Conservation (phyloP, 2,329 filamentous ascomycete genomes). For the Paraconiothyrium brasiliense region DNA sequence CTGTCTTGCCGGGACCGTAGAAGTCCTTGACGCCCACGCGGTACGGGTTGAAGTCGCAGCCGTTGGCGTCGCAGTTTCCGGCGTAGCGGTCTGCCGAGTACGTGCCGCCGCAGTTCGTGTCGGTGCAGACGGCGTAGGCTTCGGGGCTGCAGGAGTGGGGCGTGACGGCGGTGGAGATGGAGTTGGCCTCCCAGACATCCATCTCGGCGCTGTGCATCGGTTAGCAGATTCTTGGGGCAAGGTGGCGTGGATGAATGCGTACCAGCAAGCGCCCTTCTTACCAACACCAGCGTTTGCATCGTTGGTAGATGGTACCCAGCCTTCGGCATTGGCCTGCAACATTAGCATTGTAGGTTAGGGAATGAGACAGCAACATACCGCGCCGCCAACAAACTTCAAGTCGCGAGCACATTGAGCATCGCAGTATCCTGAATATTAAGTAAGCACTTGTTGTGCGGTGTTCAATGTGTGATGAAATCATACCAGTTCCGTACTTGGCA, state of each 20-base stretch:
- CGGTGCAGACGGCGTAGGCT: conserved; percentile 49
- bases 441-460: not conserved
- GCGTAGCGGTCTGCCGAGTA: conserved; percentile 62
- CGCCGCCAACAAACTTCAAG: conserved; percentile 62
- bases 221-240: conserved; percentile 54
- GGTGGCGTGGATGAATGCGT: not conserved
- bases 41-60: conserved; percentile 61
- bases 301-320: conserved; percentile 61
- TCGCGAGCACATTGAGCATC: conserved; percentile 50
- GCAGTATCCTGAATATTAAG: conserved; percentile 48
- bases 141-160: conserved; percentile 66
- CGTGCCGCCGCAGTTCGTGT: conserved; percentile 52
- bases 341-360: not conserved
- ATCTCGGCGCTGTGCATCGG: conserved; percentile 35
- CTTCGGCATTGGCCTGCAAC: conserved; percentile 62
- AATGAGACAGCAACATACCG: conserved; percentile 40
- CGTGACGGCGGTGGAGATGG: conserved; percentile 67
- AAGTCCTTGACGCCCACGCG: conserved; percentile 68
- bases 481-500: conserved; percentile 66
- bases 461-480: conserved; percentile 43
- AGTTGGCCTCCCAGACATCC: conserved; percentile 66
- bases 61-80: conserved; percentile 70
- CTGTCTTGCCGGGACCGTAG: conserved; percentile 62
- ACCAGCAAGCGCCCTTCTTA: conserved; percentile 68
- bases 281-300: conserved; percentile 65